phyloP scores from a whole-genome alignment of 1,284 basidiomycete species.

The Ganoderma meredithae region DNA sequence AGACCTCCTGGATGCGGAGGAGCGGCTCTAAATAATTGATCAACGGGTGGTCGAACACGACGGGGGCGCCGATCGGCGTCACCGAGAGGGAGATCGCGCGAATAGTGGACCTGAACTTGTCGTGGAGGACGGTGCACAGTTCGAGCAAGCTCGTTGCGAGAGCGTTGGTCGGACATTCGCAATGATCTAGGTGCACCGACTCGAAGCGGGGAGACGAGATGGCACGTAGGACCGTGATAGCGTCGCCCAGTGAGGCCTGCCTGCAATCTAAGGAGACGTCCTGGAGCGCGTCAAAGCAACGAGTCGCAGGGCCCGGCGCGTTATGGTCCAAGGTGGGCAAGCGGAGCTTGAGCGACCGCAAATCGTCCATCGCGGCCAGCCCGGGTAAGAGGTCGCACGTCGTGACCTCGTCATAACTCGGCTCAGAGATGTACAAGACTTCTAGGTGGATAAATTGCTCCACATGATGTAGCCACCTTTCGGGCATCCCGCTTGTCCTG shows the following conservation, averaged over 20 bases:
- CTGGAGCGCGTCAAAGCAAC: neutral
- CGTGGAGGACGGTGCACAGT: constrained; percentile 8
- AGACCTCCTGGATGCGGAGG: constrained; percentile 5
- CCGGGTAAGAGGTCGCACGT: constrained; percentile 6
- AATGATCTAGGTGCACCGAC: constrained; percentile 7
- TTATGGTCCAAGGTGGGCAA: neutral
- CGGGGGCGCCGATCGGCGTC: neutral
- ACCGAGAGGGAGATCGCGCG: constrained; percentile 8
- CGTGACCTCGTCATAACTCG: constrained; percentile 6
- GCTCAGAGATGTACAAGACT: constrained; percentile 12
- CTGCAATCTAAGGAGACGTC: neutral
- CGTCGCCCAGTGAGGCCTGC: constrained; percentile 6
- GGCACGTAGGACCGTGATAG: neutral
- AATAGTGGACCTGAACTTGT: neutral
- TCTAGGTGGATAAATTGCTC: constrained; percentile 5
- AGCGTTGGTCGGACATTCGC: constrained; percentile 6
- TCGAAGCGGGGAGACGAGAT: constrained; percentile 8
- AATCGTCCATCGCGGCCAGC: constrained; percentile 1
- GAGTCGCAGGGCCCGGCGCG: neutral
- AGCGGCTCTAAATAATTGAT: constrained; percentile 5
- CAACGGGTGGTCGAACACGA: neutral
- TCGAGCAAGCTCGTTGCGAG: neutral
- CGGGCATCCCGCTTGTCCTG: constrained; percentile 10
- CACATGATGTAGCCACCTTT: constrained; percentile 10
- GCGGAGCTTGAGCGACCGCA: constrained; percentile 13